Evolutionary conservation across 2,329 filamentous ascomycete genomes (phyloP), one percentile per base, ranked within the genome.

Genomic region (Cladosporium sp.): DNA sequence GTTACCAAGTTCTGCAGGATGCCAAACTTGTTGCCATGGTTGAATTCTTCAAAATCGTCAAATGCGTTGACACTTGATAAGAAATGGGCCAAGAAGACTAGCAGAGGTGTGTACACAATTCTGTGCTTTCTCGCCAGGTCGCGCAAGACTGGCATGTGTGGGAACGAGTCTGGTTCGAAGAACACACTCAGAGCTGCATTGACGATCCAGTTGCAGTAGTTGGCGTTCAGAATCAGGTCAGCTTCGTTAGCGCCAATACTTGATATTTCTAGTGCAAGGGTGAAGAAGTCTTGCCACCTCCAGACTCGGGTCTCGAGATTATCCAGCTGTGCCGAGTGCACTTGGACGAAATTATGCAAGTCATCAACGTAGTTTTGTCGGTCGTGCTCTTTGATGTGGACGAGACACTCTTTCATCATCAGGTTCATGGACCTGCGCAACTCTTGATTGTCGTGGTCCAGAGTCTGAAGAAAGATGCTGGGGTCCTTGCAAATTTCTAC

Each of bases 241-340:
- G 49, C 50, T 38, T 59, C 57, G 3, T 45, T 18, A 19, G 11
- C n/a, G 4, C 56, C 57, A 16, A 55, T 32, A 11, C 38, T 22
- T 6, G 55, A 53, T n/a, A 58, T 3, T 7, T 43, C n/a, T 9
- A 40, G 27, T 3, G 53, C 22, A 29, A 59, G 43, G 11, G 32
- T 43, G 20, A 59, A 53, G n/a, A 53, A 59, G 5, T 59, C 57
- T 7, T 11, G 13, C 56, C 56, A 59, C 7, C 36, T 27, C 7
- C 6, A 13, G n/a, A 27, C 30, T 12, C 38, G 19, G n/a, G 12
- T 3, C 5, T 50, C 50, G 6, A 56, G 33, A 12, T 8, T 20
- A 4, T 29, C n/a, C n/a, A 52, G 20, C 18, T 47, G 18, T 7
- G 20, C 18, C 9, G 32, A 19, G 32, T 60, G 59, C 12, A 43